phyloP scores from a whole-genome alignment of 1,284 basidiomycete genomes.

The Cutaneotrichosporon curvatum region DNA sequence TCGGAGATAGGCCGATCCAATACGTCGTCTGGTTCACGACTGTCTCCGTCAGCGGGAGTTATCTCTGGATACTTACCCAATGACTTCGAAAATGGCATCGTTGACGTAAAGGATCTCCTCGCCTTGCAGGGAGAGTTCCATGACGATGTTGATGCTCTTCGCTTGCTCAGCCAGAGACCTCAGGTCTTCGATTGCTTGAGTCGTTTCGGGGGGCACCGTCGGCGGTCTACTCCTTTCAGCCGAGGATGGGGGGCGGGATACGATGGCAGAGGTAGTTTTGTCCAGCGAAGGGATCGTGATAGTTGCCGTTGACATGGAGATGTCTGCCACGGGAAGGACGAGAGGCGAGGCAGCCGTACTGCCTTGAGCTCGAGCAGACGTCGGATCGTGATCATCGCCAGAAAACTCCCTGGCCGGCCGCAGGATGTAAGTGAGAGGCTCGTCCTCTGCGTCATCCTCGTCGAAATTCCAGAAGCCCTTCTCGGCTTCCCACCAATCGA shows the following conservation, averaged over 20 bases:
- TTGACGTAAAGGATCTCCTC: conserved; percentile 85
- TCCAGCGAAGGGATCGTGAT: conserved; percentile 1
- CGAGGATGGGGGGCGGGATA: too few relatives aligned
- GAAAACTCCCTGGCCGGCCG: conserved; percentile 54
- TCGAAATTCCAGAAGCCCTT: conserved; percentile 99
- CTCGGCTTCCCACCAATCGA: conserved; percentile 99
- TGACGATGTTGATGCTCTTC: conserved; percentile 87
- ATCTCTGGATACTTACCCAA: conserved; percentile 63
- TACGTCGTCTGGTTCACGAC: conserved; percentile 75
- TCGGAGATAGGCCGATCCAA: conserved; percentile 73
- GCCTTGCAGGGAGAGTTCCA: conserved; percentile 89
- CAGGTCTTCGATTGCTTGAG: conserved; percentile 70
- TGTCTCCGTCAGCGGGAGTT: conserved; percentile 40
- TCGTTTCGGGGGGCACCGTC: background rate
- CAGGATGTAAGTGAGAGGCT: conserved; percentile 80
- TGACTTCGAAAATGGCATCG: conserved; percentile 81
- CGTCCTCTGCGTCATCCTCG: conserved; percentile 67
- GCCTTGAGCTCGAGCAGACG: background rate
- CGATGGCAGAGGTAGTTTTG: too few relatives aligned
- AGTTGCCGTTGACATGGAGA: conserved; percentile 4
- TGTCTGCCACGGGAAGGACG: background rate
- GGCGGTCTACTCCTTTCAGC: too few relatives aligned
- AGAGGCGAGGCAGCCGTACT: conserved; percentile 1
- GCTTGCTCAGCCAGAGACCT: conserved; percentile 82
- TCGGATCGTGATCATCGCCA: conserved; percentile 11